Evolutionary conservation across 192 early-diverging fungal genomes (phyloP).

Genomic region (Backusella psychrophila): DNA sequence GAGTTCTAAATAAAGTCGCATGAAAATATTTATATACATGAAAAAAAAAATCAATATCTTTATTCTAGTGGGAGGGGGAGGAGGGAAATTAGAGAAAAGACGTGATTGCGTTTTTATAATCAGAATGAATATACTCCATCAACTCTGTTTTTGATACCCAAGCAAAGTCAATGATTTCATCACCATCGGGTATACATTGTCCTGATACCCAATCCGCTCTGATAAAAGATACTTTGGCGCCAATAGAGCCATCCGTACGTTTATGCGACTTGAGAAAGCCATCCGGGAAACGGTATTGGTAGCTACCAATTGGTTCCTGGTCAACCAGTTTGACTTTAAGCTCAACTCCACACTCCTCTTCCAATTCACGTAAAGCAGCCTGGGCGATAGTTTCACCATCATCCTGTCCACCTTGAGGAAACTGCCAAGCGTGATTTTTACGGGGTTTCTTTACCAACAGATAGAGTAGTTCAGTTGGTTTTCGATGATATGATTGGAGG

Average conservation of each 20-base stretch:
- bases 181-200: constrained; percentile 58
- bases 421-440: constrained; percentile 63
- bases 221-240: constrained; percentile 24
- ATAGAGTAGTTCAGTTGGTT: constrained; percentile 47
- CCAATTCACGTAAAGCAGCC: constrained; percentile 70
- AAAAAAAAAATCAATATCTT: neutral
- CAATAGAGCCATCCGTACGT: constrained; percentile 10
- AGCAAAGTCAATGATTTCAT: constrained; percentile 64
- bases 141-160: constrained; percentile 77
- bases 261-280: constrained; percentile 5
- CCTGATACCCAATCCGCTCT: constrained; percentile 76
- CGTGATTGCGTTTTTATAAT: constrained; percentile 54
- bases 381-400: constrained; percentile 64
- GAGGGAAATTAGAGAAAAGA: constrained; percentile 38
- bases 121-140: constrained; percentile 44
- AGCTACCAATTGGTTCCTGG: constrained; percentile 70
- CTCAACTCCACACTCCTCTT: constrained; percentile 65
- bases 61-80: neutral
- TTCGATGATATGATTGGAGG: neutral
- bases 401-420: constrained; percentile 68
- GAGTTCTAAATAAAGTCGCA: constrained; percentile 5
- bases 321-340: constrained; percentile 78
- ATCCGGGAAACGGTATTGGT: constrained; percentile 34
- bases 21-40: neutral
- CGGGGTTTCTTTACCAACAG: constrained; percentile 70